Percentiles rank a stretch among this genome's conserved stretches.
Evolutionary conservation across 2,329 filamentous ascomycete genomes (phyloP).

Genomic region (Xylaria sp.): DNA sequence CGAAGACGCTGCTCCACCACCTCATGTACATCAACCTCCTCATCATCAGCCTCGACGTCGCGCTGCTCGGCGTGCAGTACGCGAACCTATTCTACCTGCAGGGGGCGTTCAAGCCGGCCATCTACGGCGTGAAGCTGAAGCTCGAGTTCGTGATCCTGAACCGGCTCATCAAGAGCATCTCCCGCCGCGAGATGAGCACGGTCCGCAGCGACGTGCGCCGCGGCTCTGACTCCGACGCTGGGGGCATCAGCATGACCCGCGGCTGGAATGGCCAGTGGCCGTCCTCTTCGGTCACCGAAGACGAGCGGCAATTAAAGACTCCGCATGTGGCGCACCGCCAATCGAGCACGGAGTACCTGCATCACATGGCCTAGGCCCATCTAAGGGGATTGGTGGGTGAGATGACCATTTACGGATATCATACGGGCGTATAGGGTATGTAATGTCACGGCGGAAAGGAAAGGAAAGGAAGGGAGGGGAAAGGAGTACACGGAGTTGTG

Average conservation of each 20-base stretch:
- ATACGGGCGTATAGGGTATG: slow-evolving; percentile 12
- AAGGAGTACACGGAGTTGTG: slow-evolving; percentile 26
- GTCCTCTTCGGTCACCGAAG: slow-evolving; percentile 18
- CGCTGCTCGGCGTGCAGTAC: slow-evolving; percentile 53
- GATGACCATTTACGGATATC: slow-evolving; percentile 1
- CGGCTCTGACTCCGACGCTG: slow-evolving; percentile 29
- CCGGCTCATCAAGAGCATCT: slow-evolving; percentile 47
- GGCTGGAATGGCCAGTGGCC: slow-evolving; percentile 27
- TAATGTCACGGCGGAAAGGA: slow-evolving; percentile 22
- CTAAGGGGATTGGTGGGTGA: not conserved
- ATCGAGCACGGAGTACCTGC: slow-evolving; percentile 30
- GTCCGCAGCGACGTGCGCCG: slow-evolving; percentile 32
- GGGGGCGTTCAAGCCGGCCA: slow-evolving; percentile 49
- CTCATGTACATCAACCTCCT: slow-evolving; percentile 54
- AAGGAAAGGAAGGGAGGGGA: not conserved
- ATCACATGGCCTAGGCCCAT: slow-evolving; percentile 14
- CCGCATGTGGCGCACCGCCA: slow-evolving; percentile 33
- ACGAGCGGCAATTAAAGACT: slow-evolving; percentile 32
- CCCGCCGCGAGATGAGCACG: slow-evolving; percentile 25
- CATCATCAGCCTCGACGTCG: slow-evolving; percentile 54
- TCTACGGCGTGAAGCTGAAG: slow-evolving; percentile 53
- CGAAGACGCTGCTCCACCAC: slow-evolving; percentile 45
- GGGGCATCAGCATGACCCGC: slow-evolving; percentile 17
- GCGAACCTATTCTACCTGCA: slow-evolving; percentile 53
- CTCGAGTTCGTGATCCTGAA: slow-evolving; percentile 52